A percentile compares a stretch with the other conserved stretches of the same genome.
phyloP scores from a whole-genome alignment of 108 stramenopile species.

The Cyclotella cryptica region DNA sequence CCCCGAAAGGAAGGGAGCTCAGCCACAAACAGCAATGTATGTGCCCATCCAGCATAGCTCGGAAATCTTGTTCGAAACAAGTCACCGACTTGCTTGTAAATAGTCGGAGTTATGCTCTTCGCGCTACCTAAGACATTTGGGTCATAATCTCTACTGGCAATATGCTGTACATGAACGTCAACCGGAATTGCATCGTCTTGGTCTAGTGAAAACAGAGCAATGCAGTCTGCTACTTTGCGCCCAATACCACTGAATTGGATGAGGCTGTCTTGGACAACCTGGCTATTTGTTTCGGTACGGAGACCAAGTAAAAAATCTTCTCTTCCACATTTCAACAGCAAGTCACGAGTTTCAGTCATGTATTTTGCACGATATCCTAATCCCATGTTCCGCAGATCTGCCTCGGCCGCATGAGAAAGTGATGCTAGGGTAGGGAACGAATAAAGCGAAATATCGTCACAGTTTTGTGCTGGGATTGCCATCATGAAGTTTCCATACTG shows the following conservation, averaged over 20 bases:
- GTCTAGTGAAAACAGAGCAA: conserved; percentile 95
- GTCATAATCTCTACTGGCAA: conserved; percentile 92
- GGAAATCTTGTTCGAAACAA: conserved; percentile 90
- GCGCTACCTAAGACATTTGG: conserved; percentile 54
- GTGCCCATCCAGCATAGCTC: conserved; percentile 96
- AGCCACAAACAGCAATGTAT: conserved; percentile 97
- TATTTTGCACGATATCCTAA: conserved; percentile 96
- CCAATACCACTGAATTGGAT: conserved; percentile 90
- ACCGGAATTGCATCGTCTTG: conserved; percentile 93
- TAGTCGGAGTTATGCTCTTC: conserved; percentile 92
- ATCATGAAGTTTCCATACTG: conserved; percentile 79
- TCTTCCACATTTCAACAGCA: conserved; percentile 66
- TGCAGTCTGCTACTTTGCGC: conserved; percentile 98
- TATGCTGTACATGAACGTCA: conserved; percentile 97
- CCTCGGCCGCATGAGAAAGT: conserved; percentile 62
- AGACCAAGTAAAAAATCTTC: conserved; percentile 65
- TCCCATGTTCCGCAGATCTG: conserved; percentile 83
- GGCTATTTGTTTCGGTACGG: conserved; percentile 44
- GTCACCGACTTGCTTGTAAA: conserved; percentile 93
- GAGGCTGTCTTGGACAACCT: conserved; percentile 72
- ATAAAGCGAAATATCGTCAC: conserved; percentile 50
- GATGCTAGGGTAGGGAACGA: conserved; percentile 87
- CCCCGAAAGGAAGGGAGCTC: conserved; percentile 86
- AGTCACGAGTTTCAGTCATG: conserved; percentile 79
- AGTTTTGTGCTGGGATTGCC: conserved; percentile 37